Percentiles rank a stretch among this genome's conserved stretches.
Conservation (phyloP, 805 yeast species). For the Ogataea zsoltii region DNA sequence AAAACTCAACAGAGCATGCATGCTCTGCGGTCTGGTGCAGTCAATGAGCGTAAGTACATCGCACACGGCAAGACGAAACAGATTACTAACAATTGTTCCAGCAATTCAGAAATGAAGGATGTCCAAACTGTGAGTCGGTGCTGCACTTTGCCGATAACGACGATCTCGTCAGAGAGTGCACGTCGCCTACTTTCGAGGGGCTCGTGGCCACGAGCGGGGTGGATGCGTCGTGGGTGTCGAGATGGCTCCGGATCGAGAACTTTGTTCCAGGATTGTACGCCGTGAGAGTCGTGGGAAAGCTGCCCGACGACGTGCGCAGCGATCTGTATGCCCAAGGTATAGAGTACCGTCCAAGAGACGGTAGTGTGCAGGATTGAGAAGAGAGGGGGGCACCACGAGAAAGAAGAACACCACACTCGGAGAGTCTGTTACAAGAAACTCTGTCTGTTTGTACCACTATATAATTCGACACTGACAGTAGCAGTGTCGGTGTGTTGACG, state of each 20-base stretch:
- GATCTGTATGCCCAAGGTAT: slow-evolving; percentile 74
- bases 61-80: neutral
- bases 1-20: slow-evolving; percentile 88
- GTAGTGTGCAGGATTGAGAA: slow-evolving; percentile 50
- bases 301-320: slow-evolving; percentile 82
- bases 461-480: neutral
- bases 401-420: too few species aligned
- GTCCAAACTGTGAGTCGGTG: slow-evolving; percentile 95
- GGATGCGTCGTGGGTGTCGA: slow-evolving; percentile 89
- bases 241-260: slow-evolving; percentile 90
- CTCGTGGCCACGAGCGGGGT: slow-evolving; percentile 87
- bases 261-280: slow-evolving; percentile 91
- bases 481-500: neutral
- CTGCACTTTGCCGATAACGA: slow-evolving; percentile 77
- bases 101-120: slow-evolving; percentile 80
- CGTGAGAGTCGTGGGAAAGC: slow-evolving; percentile 85
- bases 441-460: neutral
- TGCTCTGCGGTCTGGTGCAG: slow-evolving; percentile 93
- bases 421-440: neutral
- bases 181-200: slow-evolving; percentile 96
- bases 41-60: slow-evolving; percentile 56
- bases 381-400: neutral
- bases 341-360: slow-evolving; percentile 92
- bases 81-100: slow-evolving; percentile 8
- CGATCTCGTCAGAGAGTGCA: slow-evolving; percentile 82